phyloP scores from a whole-genome alignment of 371 early-diverging fungal genomes.

The Batkoa obscura region DNA sequence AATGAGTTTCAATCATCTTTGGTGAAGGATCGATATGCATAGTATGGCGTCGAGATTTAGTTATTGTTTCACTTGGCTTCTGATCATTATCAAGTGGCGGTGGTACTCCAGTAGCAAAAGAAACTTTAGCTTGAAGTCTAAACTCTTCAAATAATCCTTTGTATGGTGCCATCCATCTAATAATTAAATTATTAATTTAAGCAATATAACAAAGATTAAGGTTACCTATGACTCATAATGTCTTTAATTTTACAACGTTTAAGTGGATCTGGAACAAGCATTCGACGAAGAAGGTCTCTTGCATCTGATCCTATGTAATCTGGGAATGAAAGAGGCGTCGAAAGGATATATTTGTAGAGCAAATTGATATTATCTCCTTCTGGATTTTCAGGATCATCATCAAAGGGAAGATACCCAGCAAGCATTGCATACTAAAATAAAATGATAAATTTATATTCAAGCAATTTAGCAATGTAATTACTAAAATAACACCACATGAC shows the following conservation, averaged over 20 bases:
- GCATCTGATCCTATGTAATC: conserved; percentile 70
- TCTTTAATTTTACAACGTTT: conserved; percentile 69
- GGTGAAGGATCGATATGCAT: conserved; percentile 10
- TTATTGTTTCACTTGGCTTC: background rate
- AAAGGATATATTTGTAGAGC: conserved; percentile 87
- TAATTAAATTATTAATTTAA: too few relatives aligned
- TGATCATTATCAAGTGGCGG: conserved; percentile 6
- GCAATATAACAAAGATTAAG: too few relatives aligned
- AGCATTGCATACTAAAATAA: conserved; percentile 65
- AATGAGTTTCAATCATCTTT: background rate
- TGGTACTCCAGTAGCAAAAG: conserved; percentile 10
- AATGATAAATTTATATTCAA: too few relatives aligned
- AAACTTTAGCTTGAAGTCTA: conserved; percentile 11
- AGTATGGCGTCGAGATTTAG: conserved; percentile 13
- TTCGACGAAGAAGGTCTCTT: conserved; percentile 60
- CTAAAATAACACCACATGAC: conserved; percentile 83
- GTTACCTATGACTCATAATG: conserved; percentile 30
- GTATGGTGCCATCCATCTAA: conserved; percentile 8
- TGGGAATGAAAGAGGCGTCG: conserved; percentile 75
- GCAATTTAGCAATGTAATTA: too few relatives aligned
- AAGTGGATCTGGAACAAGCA: conserved; percentile 81
- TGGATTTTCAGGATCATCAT: conserved; percentile 95
- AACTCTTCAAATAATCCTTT: conserved; percentile 11
- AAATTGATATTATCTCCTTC: conserved; percentile 91
- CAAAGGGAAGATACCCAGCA: conserved; percentile 95